Base-by-base conservation (phyloP, 768 basidiomycete species). In the Boletus subparvulus region DNA sequence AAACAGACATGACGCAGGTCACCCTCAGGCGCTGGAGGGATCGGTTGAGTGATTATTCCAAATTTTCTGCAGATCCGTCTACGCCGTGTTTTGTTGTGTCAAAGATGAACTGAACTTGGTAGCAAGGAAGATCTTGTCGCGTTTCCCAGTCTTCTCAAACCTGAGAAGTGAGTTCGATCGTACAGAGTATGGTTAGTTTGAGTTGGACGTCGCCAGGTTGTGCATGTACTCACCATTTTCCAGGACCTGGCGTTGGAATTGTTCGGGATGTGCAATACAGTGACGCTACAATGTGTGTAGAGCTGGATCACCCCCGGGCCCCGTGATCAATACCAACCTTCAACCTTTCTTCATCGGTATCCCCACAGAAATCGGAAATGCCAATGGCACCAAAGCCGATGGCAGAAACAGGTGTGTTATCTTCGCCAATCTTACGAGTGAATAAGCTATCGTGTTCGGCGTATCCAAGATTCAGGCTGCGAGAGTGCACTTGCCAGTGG, bases 311-410 rank as follows among this genome's bases (percentile, higher is more conserved):
- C 21, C 3, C 14, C 16, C 0, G 3, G 21, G 21, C 21, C 21
- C 21, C 21, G 21, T 21, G 12, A 7, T 41, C 1, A 2, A 50
- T 13, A 46, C 60, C 6, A 0, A 84, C 83, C 78, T 82, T 80
- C 61, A 87, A 77, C 2, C 83, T 75, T 50, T 86, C 83, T 59
- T 87, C 83, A 55, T 88, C 71, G 0, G 67, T 63, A 3, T 65
- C 54, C n/a, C 84, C 83, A 54, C 84, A 84, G 43, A 65, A 73
- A 1, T 70, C 74, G 14, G 79, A 78, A 12, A 86, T 62, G 7
- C 82, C 84, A 85, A 86, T 86, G 8, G 77, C 71, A 6, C 86
- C 86, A 55, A 81, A 85, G 3, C 85, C 85, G 12, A 88, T 75
- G 21, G 79, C 79, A 8, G 78, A 73, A 8, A 59, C 46, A 1